Base-by-base conservation (phyloP, 306 rosid species). In the Corylus avellana region DNA sequence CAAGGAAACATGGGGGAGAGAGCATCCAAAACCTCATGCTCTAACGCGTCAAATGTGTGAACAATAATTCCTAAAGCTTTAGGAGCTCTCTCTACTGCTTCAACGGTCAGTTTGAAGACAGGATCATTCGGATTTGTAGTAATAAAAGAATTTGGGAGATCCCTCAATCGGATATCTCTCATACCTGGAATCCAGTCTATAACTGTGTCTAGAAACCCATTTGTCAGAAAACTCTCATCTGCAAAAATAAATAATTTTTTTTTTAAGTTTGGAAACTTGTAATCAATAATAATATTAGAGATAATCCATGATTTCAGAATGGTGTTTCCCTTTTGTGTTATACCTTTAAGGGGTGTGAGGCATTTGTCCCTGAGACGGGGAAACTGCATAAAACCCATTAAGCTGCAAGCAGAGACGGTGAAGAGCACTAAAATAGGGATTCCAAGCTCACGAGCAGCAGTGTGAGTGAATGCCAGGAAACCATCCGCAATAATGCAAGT, bases 341-440 rank as follows among this genome's bases (percentile, higher is more conserved):
- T 1, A 77, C 80, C 80, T 77, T 77, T 67, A 22, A 67, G 74
- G 39, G 80, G 80, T 42, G 37, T 14, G 4, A 77, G 22, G 17
- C 80, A 55, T 54, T 53, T 77, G 11, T 67, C 73, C 63, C 4
- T 22, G 16, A 67, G 29, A 18, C 20, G 12, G 51, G 67, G 46
- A 77, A 10, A 1, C 4, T 77, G 74, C 7, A 11, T 13, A 2
- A 0, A 12, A 4, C 74, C 66, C 80, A 77, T 66, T 17, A 53
- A 1, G 5, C 25, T 12, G 20, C 27, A 29, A 5, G 74, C 74
- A 66, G 73, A 32, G 6, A 63, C 1, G 1, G 79, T 18, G 22
- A 63, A 32, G 73, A 76, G 35, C 35, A 62, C 4, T 17, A 49
- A 61, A 8, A 76, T 37, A 29, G 74, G 80, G 8, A 69, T 37